Conservation (phyloP, 345 rosid genomes). For the Populus davidiana region DNA sequence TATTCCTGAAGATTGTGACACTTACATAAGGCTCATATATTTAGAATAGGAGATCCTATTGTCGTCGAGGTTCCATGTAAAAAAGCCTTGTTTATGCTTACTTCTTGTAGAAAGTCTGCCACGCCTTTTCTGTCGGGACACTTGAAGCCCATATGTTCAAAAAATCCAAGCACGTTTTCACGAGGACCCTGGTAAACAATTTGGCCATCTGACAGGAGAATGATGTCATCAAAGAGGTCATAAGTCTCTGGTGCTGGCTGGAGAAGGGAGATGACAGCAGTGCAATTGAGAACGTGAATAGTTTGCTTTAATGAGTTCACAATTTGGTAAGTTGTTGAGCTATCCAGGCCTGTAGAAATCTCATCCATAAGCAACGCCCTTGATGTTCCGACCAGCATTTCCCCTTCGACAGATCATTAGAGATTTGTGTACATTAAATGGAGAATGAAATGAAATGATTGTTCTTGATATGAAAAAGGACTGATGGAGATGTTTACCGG, state of each 20-base stretch:
- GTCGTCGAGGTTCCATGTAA: background rate
- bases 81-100: conserved; percentile 3
- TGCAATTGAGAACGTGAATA: conserved; percentile 58
- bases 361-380: conserved; percentile 74
- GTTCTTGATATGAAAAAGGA: background rate
- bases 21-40: background rate
- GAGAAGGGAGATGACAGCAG: conserved; percentile 66
- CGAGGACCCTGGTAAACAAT: conserved; percentile 72
- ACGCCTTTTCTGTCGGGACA: conserved; percentile 76
- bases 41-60: background rate
- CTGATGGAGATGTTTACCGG: conserved; percentile 39
- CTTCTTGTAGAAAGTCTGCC: conserved; percentile 84
- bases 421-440: background rate
- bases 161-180: conserved; percentile 50
- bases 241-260: conserved; percentile 83
- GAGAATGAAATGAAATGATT: background rate
- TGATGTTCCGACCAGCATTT: conserved; percentile 74
- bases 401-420: conserved; percentile 35
- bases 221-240: conserved; percentile 66
- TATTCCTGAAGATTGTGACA: background rate
- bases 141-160: conserved; percentile 59
- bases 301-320: conserved; percentile 68
- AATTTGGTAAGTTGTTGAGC: conserved; percentile 73
- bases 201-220: conserved; percentile 63
- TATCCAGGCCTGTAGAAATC: conserved; percentile 76